phyloP scores from a whole-genome alignment of 345 rosid species.

The Carallia brachiata region DNA sequence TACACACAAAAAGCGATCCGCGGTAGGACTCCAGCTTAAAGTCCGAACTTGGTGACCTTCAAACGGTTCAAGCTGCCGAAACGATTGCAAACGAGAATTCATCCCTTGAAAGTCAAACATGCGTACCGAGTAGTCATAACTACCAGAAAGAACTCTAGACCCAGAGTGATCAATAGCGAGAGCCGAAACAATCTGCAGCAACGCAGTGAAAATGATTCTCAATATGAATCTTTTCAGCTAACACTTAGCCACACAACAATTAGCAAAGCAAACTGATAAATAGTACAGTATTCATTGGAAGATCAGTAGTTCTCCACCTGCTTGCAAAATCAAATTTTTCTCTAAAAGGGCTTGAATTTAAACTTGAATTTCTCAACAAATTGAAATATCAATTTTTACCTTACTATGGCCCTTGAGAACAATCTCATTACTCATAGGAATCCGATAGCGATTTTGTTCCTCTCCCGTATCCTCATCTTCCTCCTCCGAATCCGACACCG shows the following conservation, averaged over 20 bases:
- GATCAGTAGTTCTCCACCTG: neutral
- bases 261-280: neutral
- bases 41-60: slow-evolving; percentile 96
- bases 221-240: neutral
- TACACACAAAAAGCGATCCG: slow-evolving; percentile 81
- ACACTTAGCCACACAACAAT: neutral
- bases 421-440: slow-evolving; percentile 85
- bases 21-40: slow-evolving; percentile 93
- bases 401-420: slow-evolving; percentile 83
- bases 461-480: slow-evolving; percentile 37
- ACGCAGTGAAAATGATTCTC: neutral
- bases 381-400: slow-evolving; percentile 33
- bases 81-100: slow-evolving; percentile 83
- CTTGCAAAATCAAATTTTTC: too few species aligned
- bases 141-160: slow-evolving; percentile 91
- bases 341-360: too few species aligned
- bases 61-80: slow-evolving; percentile 87
- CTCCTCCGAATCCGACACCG: slow-evolving; percentile 43
- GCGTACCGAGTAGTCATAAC: slow-evolving; percentile 84
- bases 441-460: slow-evolving; percentile 54
- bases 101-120: slow-evolving; percentile 99
- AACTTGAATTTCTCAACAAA: too few species aligned
- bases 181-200: slow-evolving; percentile 70
- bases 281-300: neutral
- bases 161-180: slow-evolving; percentile 86